A percentile compares a stretch with the other conserved stretches of the same genome.
Evolutionary conservation across 2,329 filamentous ascomycete genomes (phyloP).

Genomic region (Graphiopsis chlorocephala): DNA sequence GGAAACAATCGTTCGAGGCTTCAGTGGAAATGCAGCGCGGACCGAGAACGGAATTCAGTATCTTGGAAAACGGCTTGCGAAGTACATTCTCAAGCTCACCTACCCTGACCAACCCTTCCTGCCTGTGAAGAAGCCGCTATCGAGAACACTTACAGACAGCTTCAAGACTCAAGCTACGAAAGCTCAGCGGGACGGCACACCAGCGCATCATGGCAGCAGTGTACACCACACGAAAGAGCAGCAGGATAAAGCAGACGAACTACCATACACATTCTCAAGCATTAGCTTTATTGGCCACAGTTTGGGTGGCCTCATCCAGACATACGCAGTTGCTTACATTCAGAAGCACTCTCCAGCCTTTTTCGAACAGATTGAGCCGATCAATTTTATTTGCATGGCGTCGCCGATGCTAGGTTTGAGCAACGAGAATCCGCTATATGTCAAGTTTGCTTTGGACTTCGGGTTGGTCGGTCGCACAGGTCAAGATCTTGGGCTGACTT

Average conservation of each 20-base stretch:
- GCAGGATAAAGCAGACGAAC: conserved; percentile 44
- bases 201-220: conserved; percentile 59
- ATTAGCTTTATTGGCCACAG: conserved; percentile 96
- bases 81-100: conserved; percentile 83
- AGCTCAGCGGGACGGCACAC: conserved; percentile 45
- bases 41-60: conserved; percentile 97
- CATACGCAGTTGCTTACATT: conserved; percentile 93
- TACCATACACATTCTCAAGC: conserved; percentile 80
- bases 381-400: conserved; percentile 88
- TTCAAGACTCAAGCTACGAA: conserved; percentile 47
- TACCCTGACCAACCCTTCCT: conserved; percentile 91
- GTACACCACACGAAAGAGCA: conserved; percentile 50
- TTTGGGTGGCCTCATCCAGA: conserved; percentile 84
- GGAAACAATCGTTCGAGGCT: conserved; percentile 85
- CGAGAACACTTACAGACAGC: conserved; percentile 47
- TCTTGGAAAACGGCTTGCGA: conserved; percentile 87
- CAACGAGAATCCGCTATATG: conserved; percentile 96
- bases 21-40: conserved; percentile 81
- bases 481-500: conserved; percentile 90
- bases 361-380: conserved; percentile 77
- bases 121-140: conserved; percentile 58
- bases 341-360: conserved; percentile 92
- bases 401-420: conserved; percentile 87
- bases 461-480: conserved; percentile 94
- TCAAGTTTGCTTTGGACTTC: conserved; percentile 95